Conservation (phyloP, 306 rosid genomes). For the Lablab purpureus region DNA sequence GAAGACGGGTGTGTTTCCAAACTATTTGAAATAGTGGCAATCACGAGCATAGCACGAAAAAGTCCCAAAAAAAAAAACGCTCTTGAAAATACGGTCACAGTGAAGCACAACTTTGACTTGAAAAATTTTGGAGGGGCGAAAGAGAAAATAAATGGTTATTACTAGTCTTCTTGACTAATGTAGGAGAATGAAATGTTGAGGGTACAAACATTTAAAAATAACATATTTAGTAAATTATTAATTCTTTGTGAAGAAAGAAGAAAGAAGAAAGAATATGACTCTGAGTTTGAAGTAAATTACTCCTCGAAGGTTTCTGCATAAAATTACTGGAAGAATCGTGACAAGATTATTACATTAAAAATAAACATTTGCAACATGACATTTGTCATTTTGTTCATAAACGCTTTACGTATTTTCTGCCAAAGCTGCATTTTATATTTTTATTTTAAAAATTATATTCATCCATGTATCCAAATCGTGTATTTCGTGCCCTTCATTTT, state of each 20-base stretch:
- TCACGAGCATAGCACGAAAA: not conserved
- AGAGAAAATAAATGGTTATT: not conserved
- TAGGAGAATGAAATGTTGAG: not conserved
- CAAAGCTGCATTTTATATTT: not conserved
- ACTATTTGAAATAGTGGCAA: slow-evolving; percentile 20
- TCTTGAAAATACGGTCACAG: not conserved
- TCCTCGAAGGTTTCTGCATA: not conserved
- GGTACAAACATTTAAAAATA: not conserved
- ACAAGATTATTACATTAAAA: not conserved
- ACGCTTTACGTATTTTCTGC: not conserved
- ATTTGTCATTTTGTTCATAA: not conserved
- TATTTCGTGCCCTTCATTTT: not conserved
- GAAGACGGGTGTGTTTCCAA: slow-evolving; percentile 80
- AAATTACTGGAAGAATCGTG: not conserved
- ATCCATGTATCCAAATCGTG: not conserved
- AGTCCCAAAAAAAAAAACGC: not conserved
- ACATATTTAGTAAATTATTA: not conserved
- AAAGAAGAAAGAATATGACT: not conserved
- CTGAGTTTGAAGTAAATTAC: not conserved
- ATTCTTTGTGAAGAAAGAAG: too few species aligned
- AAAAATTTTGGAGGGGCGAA: not conserved
- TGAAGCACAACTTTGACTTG: not conserved
- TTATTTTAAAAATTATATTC: not conserved
- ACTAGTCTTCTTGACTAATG: not conserved
- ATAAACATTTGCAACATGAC: not conserved